Base-by-base conservation (phyloP, 2,329 filamentous ascomycete genomes). In the Arthroderma sp. region DNA sequence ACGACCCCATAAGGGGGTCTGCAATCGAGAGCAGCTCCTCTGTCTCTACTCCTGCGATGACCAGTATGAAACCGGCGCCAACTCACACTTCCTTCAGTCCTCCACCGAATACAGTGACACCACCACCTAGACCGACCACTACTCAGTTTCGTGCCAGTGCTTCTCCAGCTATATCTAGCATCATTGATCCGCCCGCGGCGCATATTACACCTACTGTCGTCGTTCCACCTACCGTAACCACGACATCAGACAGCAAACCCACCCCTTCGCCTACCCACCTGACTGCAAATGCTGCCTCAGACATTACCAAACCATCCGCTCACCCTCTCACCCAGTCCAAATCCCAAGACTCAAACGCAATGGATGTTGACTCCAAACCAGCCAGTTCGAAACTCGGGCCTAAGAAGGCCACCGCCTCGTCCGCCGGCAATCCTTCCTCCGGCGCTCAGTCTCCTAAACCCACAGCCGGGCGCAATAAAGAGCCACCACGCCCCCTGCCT, bases 81-180 rank as follows among this genome's bases (percentile, higher is more conserved):
- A 63, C 64, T 54, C 59, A 73, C 35, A 67, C 64, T 57, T 62
- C 69, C 39, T 76, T 74, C 62, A 76, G 68, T 61, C 74, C 73
- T 25, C 70, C 76, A 19, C 68, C 74, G n/a, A 72, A 74, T 57
- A 73, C 72, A n/a, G 74, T 75, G 6, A 76, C 75, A 13, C 70
- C 68, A 71, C 80, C 75, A n/a, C 70, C 68, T 71, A 80, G 74
- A 11, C 70, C 68, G 72, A 80, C 71, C 67, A 77, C 15, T 33
- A 41, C 25, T 33, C 64, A 66, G 19, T 73, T 86, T 71, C 82
- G 86, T 56, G 86, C 88, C n/a, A 91, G 87, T 68, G 87, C 87
- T 39, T 96, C 91, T 3, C 91, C 91, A 1, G 91, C 91, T 2
- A 95, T 96, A 63, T 86, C 89, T 4, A 95, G 88, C 71, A 79